phyloP scores from a whole-genome alignment of 192 early-diverging fungal species.

The Podila horticola region DNA sequence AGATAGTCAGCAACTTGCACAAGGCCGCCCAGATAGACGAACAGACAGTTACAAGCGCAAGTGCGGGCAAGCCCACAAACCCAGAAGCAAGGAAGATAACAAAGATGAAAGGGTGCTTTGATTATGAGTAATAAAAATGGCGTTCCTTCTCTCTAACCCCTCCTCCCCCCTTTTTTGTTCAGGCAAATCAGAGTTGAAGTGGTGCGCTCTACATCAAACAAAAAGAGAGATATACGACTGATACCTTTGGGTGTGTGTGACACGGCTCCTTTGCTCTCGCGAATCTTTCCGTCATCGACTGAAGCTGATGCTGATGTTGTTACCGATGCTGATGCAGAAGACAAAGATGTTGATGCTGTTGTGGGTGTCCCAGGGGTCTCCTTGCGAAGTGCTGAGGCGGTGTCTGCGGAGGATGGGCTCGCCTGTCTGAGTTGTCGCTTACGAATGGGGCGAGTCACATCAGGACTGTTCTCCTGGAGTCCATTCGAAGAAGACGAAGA shows the following conservation, averaged over 20 bases:
- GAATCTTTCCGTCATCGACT: slow-evolving; percentile 11
- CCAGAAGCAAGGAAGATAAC: too few species aligned
- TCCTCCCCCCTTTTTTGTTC: background rate
- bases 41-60: too few species aligned
- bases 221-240: too few species aligned
- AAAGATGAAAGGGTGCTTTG: too few species aligned
- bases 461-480: background rate
- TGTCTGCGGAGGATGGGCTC: background rate
- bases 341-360: background rate
- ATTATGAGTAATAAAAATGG: too few species aligned
- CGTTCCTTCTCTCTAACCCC: background rate
- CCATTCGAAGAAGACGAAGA: slow-evolving; percentile 14
- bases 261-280: slow-evolving; percentile 8
- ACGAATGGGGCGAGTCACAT: background rate
- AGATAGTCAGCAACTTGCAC: background rate
- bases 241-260: slow-evolving; percentile 32
- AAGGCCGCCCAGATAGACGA: too few species aligned
- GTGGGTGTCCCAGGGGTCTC: background rate
- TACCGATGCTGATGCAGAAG: background rate
- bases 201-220: background rate
- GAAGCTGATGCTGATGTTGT: too few species aligned
- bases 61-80: too few species aligned
- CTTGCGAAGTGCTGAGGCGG: background rate
- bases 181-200: background rate
- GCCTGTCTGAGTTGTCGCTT: slow-evolving; percentile 23